Percentiles rank a stretch among this genome's conserved stretches.
These are phyloP conservation scores for Verticillium tricorpus DNA, from an alignment of 2,329 filamentous ascomycete genomes.

Conservation along the genomic window DNA sequence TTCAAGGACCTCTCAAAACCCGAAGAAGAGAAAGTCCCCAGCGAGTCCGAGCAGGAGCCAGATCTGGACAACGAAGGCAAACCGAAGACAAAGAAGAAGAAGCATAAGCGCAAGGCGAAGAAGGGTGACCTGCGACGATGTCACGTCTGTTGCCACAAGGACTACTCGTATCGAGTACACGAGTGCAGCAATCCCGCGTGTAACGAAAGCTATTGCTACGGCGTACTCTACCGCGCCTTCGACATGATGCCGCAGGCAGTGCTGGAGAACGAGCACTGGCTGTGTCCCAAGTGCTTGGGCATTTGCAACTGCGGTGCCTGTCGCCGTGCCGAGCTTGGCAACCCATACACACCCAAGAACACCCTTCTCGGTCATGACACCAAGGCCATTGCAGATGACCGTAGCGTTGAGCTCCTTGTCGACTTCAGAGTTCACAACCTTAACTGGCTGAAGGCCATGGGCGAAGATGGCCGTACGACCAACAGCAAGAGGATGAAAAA, in stretches of 20 bases:
- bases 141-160: slow-evolving; percentile 77
- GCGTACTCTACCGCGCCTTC: slow-evolving; percentile 86
- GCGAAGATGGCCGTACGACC: slow-evolving; percentile 53
- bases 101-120: slow-evolving; percentile 50
- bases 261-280: slow-evolving; percentile 78
- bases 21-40: slow-evolving; percentile 34
- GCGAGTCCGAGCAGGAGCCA: slow-evolving; percentile 45
- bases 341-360: slow-evolving; percentile 79
- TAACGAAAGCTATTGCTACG: slow-evolving; percentile 79
- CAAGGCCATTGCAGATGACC: slow-evolving; percentile 79
- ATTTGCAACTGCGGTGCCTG: slow-evolving; percentile 87
- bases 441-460: slow-evolving; percentile 65
- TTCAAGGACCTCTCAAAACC: slow-evolving; percentile 77
- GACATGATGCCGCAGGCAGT: slow-evolving; percentile 81
- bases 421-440: slow-evolving; percentile 90
- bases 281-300: slow-evolving; percentile 79
- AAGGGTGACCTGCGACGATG: slow-evolving; percentile 57
- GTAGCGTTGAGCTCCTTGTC: slow-evolving; percentile 85
- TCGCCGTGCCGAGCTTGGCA: slow-evolving; percentile 59
- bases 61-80: slow-evolving; percentile 62
- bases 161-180: slow-evolving; percentile 81
- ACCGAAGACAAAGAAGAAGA: slow-evolving; percentile 59
- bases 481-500: slow-evolving; percentile 54
- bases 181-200: slow-evolving; percentile 70
- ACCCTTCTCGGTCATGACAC: slow-evolving; percentile 91